Evolutionary conservation across 805 yeast genomes (phyloP), one percentile per base, ranked within the genome.

Genomic region (Yamadazyma takamatsuzukensis): DNA sequence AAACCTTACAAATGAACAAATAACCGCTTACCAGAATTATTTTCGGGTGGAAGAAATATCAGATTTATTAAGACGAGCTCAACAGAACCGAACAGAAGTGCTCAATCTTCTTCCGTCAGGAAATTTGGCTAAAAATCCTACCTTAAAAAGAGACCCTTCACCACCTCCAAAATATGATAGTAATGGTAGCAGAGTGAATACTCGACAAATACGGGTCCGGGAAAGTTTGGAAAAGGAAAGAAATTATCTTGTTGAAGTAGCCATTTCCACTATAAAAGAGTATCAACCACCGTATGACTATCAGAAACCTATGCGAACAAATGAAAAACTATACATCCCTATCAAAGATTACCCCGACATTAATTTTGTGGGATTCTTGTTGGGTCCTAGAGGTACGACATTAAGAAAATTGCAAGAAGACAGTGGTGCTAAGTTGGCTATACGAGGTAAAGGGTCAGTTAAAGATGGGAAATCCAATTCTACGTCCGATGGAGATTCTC

Each of bases 381-480:
- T 93, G 30, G 99, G 99, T 0, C 98, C 99, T 19, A 79, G 99
- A 66, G 99, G 97, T 15, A 82, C 83, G 47, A 90, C 96, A 0
- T 61, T 90, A 47, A 76, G 84, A 39, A 76, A 77, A 46, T 61
- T 94, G 57, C 95, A 90, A 53, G 79, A 76, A 18, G 79, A 82
- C 30, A 81, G 95, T 24, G 96, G 96, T 1, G 96, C 97, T 12
- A 76, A 73, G 44, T 82, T 93, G 38, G 94, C 89, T 3, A 84
- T 93, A 30, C 70, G 99, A 45, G 99, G 99, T 17, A 80, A 83
- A 45, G 99, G 99, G 0, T 89, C 97, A 1, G 95, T 88, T 13
- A 90, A 90, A 51, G 95, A 86, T 51, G 97, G 97, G 19, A 83
- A 79, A 54, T 56, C 60, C 15, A 72, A 76, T 38, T 62, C 80